Conservation (phyloP, 257 asterid species). For the Linderniella brevidens region DNA sequence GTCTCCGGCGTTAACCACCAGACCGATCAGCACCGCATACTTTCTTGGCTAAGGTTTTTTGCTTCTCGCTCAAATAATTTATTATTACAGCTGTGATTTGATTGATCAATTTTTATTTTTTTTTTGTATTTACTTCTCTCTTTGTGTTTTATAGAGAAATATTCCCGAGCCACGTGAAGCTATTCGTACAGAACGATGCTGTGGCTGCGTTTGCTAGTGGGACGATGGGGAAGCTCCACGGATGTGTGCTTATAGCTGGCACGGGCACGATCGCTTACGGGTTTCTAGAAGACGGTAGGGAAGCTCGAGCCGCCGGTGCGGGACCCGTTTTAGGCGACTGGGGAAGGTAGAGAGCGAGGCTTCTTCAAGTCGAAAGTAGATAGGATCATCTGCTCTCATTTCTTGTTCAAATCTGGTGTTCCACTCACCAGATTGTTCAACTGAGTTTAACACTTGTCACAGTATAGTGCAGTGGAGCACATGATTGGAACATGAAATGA, state of each 20-base stretch:
- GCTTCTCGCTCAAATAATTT: slow-evolving; percentile 1
- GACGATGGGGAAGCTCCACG: slow-evolving; percentile 88
- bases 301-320: slow-evolving; percentile 97
- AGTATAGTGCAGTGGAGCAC: too few relatives aligned
- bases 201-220: slow-evolving; percentile 99
- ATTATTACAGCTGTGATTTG: neutral
- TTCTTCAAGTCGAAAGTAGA: too few relatives aligned
- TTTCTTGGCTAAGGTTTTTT: slow-evolving; percentile 76
- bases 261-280: slow-evolving; percentile 96
- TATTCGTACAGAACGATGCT: slow-evolving; percentile 79
- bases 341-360: slow-evolving; percentile 70
- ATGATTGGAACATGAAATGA: too few relatives aligned
- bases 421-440: too few relatives aligned
- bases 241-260: slow-evolving; percentile 89
- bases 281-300: slow-evolving; percentile 74
- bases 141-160: slow-evolving; percentile 26
- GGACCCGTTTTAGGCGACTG: slow-evolving; percentile 97
- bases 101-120: too few relatives aligned
- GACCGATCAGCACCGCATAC: slow-evolving; percentile 55
- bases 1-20: slow-evolving; percentile 92
- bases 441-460: too few relatives aligned
- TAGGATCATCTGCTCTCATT: too few relatives aligned
- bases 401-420: too few relatives aligned
- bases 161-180: slow-evolving; percentile 50
- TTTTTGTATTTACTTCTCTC: too few relatives aligned